phyloP scores from a whole-genome alignment of 495 filamentous ascomycete genomes.

The Penicillium goetzii region DNA sequence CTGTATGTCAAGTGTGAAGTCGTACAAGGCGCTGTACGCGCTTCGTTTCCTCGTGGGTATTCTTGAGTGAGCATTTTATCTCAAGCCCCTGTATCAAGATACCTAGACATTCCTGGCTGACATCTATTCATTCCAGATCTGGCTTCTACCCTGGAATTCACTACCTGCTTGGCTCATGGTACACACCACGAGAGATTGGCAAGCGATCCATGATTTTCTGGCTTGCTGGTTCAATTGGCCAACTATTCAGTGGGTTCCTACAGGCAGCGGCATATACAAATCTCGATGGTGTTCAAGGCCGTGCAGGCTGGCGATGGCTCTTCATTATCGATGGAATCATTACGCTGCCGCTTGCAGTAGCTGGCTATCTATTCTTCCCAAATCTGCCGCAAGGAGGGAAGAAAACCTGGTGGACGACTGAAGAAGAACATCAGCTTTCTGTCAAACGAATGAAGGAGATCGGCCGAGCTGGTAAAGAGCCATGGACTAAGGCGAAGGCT shows the following conservation, averaged over 20 bases:
- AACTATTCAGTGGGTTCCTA: conserved; percentile 53
- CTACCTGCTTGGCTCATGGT: conserved; percentile 39
- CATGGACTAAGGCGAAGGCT: conserved; percentile 30
- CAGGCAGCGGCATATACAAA: conserved; percentile 25
- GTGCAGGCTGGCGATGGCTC: conserved; percentile 40
- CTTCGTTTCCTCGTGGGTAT: conserved; percentile 11
- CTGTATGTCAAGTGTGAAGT: conserved; percentile 44
- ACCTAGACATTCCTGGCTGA: neutral
- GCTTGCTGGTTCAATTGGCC: conserved; percentile 47
- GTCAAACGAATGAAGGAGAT: conserved; percentile 26
- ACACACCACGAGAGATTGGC: conserved; percentile 54
- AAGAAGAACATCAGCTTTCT: neutral
- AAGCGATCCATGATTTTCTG: conserved; percentile 59
- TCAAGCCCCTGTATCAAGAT: neutral
- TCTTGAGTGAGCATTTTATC: neutral
- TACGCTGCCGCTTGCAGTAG: conserved; percentile 45
- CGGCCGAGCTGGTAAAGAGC: conserved; percentile 29
- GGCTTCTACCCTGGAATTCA: conserved; percentile 42
- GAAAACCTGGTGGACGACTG: neutral
- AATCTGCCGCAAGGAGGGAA: neutral
- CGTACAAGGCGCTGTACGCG: conserved; percentile 49
- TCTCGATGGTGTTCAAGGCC: conserved; percentile 45
- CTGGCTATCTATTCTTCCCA: conserved; percentile 29
- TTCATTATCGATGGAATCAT: conserved; percentile 43
- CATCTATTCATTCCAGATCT: neutral